Evolutionary conservation across 2,329 filamentous ascomycete species (phyloP), one percentile per base, ranked within the genome.

Genomic region (Aspergillus uvarum): DNA sequence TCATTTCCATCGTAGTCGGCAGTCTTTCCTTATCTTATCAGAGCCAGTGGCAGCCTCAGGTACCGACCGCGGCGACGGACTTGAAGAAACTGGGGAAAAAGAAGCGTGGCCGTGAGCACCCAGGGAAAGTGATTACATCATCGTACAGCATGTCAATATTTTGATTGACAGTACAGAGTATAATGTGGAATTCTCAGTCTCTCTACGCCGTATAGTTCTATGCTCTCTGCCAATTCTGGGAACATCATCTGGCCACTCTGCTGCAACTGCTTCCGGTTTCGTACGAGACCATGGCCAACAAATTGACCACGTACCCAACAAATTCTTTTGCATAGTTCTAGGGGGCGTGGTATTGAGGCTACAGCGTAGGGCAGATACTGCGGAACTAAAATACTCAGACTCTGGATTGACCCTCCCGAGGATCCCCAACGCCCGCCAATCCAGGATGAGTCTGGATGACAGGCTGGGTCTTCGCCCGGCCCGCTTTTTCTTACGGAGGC

Each of bases 351-450:
- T 68, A 67, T 65, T 67, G 60, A 62, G 65, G 59, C 65, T 68
- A 68, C 66, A 59, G 66, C 66, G 66, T 68, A 68, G 65, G 66
- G 66, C 58, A 51, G 59, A 67, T 68, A 67, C 66, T 67, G 66
- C 54, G 47, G 32, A 4, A 60, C 48, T 62, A 61, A 66, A 67
- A 64, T 66, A 63, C 58, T 47, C 52, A 44, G 22, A 24, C 32
- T 24, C 26, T 29, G 26, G 26, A 29, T 29, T 29, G 29, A 29
- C 16, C 51, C 57, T 52, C 38, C 60, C 59, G 62, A 60, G 51
- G 56, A 63, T 61, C 64, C 62, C 64, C 64, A 65, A 66, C 62
- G 38, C 57, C 38, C 48, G 51, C 19, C 58, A 56, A 59, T 59
- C 58, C 58, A 55, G 47, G 50, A 51, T 22, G 22, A 22, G 22